A percentile compares a stretch with the other conserved stretches of the same genome.
These are phyloP conservation scores for Rosa lucieae DNA, from an alignment of 306 rosid species.

Conservation along the genomic window DNA sequence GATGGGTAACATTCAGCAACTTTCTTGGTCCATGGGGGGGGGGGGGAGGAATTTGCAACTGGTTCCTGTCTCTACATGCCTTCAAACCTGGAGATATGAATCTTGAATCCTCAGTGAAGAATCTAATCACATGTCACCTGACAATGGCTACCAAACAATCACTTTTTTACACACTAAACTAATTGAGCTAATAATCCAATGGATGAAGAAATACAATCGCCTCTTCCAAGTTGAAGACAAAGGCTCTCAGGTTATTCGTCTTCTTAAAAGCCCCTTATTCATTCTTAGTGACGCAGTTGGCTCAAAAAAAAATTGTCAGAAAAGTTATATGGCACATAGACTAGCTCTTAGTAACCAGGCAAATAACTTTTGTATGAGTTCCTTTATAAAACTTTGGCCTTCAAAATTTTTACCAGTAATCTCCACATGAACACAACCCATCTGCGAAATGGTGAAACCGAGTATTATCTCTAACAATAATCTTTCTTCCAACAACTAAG, in stretches of 20 bases:
- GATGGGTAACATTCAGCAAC: neutral
- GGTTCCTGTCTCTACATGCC: neutral
- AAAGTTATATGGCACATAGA: too few species aligned
- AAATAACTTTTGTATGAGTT: neutral
- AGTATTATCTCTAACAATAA: slow-evolving; percentile 48
- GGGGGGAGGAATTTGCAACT: too few species aligned
- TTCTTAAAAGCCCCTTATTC: neutral
- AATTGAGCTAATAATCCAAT: neutral
- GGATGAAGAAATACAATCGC: neutral
- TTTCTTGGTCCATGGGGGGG: too few species aligned
- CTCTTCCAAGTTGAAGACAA: neutral
- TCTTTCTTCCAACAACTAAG: slow-evolving; percentile 39
- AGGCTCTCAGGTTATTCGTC: neutral
- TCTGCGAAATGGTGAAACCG: slow-evolving; percentile 57
- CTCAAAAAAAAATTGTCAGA: neutral
- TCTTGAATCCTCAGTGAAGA: too few species aligned
- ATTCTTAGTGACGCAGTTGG: neutral
- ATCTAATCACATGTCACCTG: neutral
- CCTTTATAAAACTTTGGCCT: neutral
- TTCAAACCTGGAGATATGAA: too few species aligned
- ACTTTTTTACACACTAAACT: neutral
- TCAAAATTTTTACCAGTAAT: slow-evolving; percentile 42
- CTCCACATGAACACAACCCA: slow-evolving; percentile 52
- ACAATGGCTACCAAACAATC: neutral
- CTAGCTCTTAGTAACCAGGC: neutral